Evolutionary conservation across 1,284 basidiomycete genomes (phyloP), one percentile per base, ranked within the genome.

Genomic region (Fistulinella cinereoalba): DNA sequence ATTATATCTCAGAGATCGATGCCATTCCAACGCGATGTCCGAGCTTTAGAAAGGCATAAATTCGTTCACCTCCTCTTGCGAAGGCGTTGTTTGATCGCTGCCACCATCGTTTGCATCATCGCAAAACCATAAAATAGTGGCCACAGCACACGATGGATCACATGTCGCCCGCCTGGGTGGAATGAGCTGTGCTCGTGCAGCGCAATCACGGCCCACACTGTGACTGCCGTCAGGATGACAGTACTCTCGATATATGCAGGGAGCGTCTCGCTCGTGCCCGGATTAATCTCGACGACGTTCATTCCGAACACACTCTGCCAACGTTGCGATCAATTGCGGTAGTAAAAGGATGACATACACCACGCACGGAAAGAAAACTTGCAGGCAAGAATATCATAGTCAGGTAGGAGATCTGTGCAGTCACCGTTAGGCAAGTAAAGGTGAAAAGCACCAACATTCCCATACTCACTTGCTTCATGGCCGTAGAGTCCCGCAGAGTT

Each of bases 151-250:
- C 61, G 62, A 23, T 24, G 41, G 25, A 50, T 3, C 12, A 52
- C 4, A 27, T 44, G 1, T 27, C 10, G 4, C 29, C 48, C 47
- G 3, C 43, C 44, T 0, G 39, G 22, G 29, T 67, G 65, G 33
- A 64, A 61, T 7, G 49, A 15, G 11, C 63, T 66, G 4, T 56
- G 34, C 5, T 43, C 23, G 18, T 69, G 67, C 6, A 67, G 43
- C n/a, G 66, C 67, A 5, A 69, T 41, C 6, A 70, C 50, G 6
- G 74, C 52, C 79, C 79, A 82, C 4, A 73, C 64, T 5, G 79
- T 80, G n/a, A 75, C 13, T 4, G 63, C 31, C 0, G 79, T 81
- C 49, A 81, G 55, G 15, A 72, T 67, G 6, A 79, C 31, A 1
- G 74, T 73, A 16, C 66, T 63, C 13, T 56, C 70, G 33, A 75